Evolutionary conservation across 2,329 filamentous ascomycete species (phyloP).

Genomic region (Monosporascus sp.): DNA sequence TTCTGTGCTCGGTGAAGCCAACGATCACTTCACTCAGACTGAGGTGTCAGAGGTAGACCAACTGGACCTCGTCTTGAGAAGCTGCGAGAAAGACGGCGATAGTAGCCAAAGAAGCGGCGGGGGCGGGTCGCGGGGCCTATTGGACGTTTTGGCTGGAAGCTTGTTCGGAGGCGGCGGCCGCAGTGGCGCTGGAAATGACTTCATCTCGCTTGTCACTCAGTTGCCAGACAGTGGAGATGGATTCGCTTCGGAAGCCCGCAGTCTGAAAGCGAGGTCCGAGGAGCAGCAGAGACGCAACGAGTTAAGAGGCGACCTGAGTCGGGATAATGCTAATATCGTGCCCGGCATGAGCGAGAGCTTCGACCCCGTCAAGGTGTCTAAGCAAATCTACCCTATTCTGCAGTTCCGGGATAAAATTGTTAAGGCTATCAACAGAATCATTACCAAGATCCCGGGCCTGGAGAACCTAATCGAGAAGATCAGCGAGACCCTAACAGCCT

Average conservation of each 20-base stretch:
- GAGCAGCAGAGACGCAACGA: slow-evolving; percentile 45
- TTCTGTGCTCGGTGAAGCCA: slow-evolving; percentile 70
- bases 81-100: slow-evolving; percentile 50
- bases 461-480: slow-evolving; percentile 90
- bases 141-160: background rate
- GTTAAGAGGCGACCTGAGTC: slow-evolving; percentile 31
- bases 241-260: slow-evolving; percentile 60
- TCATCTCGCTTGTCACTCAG: slow-evolving; percentile 69
- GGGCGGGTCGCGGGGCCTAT: slow-evolving; percentile 10
- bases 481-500: slow-evolving; percentile 85
- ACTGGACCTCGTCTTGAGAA: slow-evolving; percentile 67
- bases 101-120: slow-evolving; percentile 28
- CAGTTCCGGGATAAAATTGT: slow-evolving; percentile 93
- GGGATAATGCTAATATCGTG: slow-evolving; percentile 52
- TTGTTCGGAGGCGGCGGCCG: slow-evolving; percentile 36
- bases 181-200: slow-evolving; percentile 41
- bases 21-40: slow-evolving; percentile 78
- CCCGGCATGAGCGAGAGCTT: slow-evolving; percentile 72
- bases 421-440: slow-evolving; percentile 74
- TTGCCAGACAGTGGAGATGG: slow-evolving; percentile 65
- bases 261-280: slow-evolving; percentile 59
- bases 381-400: slow-evolving; percentile 90
- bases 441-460: slow-evolving; percentile 87
- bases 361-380: slow-evolving; percentile 69
- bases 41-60: slow-evolving; percentile 81